These are phyloP conservation scores for Lactarius sanguifluus DNA, from an alignment of 768 basidiomycete genomes.

Conservation along the genomic window DNA sequence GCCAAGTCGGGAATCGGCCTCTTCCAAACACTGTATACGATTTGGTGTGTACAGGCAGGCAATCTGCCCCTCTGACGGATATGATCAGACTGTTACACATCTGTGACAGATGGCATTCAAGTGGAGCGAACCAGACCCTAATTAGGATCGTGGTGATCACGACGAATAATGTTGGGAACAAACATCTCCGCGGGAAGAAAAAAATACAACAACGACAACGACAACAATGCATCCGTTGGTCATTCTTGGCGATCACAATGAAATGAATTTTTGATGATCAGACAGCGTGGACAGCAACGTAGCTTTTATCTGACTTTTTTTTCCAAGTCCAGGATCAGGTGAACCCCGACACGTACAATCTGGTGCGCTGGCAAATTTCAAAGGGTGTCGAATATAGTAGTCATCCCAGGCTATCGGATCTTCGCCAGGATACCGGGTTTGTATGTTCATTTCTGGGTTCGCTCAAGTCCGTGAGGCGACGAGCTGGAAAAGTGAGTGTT, in stretches of 20 bases:
- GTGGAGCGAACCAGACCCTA: slow-evolving; percentile 8
- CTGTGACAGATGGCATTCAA: slow-evolving; percentile 6
- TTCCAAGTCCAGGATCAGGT: slow-evolving; percentile 15
- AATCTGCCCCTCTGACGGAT: neutral
- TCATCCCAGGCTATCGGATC: slow-evolving; percentile 15
- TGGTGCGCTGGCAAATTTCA: slow-evolving; percentile 26
- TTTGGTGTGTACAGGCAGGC: neutral
- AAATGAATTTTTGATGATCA: slow-evolving; percentile 3
- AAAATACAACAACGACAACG: neutral
- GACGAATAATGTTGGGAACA: slow-evolving; percentile 15
- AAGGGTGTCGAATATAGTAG: slow-evolving; percentile 20
- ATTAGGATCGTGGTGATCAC: slow-evolving; percentile 7
- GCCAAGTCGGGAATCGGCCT: slow-evolving; percentile 3
- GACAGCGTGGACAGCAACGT: neutral
- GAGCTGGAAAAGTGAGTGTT: slow-evolving; percentile 17
- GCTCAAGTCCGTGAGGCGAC: slow-evolving; percentile 20
- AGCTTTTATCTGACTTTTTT: neutral
- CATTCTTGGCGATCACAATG: slow-evolving; percentile 7
- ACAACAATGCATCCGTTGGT: neutral
- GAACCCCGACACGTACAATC: slow-evolving; percentile 14
- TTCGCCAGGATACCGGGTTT: slow-evolving; percentile 20
- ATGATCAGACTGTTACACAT: neutral
- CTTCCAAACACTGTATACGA: neutral
- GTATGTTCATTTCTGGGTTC: slow-evolving; percentile 20
- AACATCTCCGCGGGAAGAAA: slow-evolving; percentile 19